Percentiles rank a stretch among this genome's conserved stretches.
Conservation (phyloP, 2,329 filamentous ascomycete genomes). For the Ophiostoma ips region DNA sequence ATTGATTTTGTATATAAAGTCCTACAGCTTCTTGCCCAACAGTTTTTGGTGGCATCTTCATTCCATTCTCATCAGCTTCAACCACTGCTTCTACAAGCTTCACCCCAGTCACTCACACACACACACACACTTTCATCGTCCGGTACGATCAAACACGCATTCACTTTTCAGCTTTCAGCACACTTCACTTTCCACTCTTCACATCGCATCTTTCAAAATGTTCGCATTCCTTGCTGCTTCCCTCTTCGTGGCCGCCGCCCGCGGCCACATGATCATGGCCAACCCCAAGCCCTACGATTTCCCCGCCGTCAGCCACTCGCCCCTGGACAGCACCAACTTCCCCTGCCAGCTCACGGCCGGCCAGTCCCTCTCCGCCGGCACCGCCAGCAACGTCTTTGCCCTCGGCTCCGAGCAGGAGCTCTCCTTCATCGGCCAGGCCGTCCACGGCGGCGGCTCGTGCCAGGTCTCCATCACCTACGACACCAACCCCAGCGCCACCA, state of each 20-base stretch:
- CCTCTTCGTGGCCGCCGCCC: constrained; percentile 37
- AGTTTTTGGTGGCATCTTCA: too few species aligned
- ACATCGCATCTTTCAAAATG: neutral
- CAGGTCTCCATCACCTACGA: constrained; percentile 81
- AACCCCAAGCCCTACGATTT: constrained; percentile 49
- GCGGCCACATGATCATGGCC: constrained; percentile 65
- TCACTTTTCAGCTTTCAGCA: neutral
- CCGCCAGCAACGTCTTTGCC: constrained; percentile 42
- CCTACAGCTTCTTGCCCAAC: neutral
- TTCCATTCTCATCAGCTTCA: too few species aligned
- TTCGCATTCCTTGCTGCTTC: constrained; percentile 22
- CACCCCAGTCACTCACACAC: neutral
- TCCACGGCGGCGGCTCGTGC: constrained; percentile 86
- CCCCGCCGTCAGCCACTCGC: constrained; percentile 39
- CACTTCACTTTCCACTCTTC: neutral
- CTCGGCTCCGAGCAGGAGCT: constrained; percentile 50
- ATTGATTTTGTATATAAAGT: neutral
- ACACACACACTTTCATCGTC: constrained; percentile 20
- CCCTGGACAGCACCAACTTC: constrained; percentile 58
- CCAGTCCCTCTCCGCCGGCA: constrained; percentile 32
- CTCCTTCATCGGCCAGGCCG: constrained; percentile 54
- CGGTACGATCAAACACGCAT: constrained; percentile 21
- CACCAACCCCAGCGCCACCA: constrained; percentile 46
- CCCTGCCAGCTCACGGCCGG: constrained; percentile 61
- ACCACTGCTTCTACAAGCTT: neutral